These are phyloP conservation scores for Alternaria conjuncta DNA, from an alignment of 2,329 filamentous ascomycete genomes.

Conservation along the genomic window DNA sequence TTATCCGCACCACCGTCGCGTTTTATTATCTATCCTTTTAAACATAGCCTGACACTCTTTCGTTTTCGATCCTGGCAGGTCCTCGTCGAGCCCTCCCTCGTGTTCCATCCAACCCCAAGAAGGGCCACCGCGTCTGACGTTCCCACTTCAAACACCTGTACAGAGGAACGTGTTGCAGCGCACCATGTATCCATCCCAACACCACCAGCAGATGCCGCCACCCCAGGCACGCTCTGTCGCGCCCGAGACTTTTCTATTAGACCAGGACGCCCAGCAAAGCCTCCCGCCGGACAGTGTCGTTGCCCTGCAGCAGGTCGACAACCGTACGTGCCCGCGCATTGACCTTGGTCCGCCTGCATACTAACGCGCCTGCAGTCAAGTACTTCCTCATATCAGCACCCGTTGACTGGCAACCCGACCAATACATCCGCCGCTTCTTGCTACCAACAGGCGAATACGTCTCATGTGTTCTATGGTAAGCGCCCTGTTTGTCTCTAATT, in stretches of 20 bases:
- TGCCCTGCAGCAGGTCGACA: constrained; percentile 97
- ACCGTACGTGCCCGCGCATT: constrained; percentile 68
- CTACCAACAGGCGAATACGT: constrained; percentile 98
- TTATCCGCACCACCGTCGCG: constrained; percentile 26
- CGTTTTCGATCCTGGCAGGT: constrained; percentile 47
- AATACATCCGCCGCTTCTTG: constrained; percentile 95
- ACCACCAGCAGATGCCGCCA: constrained; percentile 81
- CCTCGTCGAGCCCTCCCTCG: constrained; percentile 42
- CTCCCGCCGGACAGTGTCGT: constrained; percentile 96
- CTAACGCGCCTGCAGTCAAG: constrained; percentile 72
- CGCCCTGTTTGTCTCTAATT: constrained; percentile 14
- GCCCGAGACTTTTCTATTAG: constrained; percentile 98
- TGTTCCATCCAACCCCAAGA: constrained; percentile 26
- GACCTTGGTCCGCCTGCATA: constrained; percentile 9
- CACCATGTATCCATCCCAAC: constrained; percentile 59
- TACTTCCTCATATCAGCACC: constrained; percentile 99
- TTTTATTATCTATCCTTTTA: constrained; percentile 43
- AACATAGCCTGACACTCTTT: constrained; percentile 47
- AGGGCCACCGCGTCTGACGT: constrained; percentile 38
- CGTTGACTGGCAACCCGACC: constrained; percentile 95
- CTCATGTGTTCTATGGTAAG: constrained; percentile 90
- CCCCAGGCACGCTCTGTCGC: constrained; percentile 74
- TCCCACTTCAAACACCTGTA: constrained; percentile 34
- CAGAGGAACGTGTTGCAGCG: constrained; percentile 46
- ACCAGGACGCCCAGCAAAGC: constrained; percentile 94